A percentile compares a stretch with the other conserved stretches of the same genome.
These are phyloP conservation scores for Nectriaceae sp. DNA, from an alignment of 2,329 filamentous ascomycete species.

Conservation along the genomic window DNA sequence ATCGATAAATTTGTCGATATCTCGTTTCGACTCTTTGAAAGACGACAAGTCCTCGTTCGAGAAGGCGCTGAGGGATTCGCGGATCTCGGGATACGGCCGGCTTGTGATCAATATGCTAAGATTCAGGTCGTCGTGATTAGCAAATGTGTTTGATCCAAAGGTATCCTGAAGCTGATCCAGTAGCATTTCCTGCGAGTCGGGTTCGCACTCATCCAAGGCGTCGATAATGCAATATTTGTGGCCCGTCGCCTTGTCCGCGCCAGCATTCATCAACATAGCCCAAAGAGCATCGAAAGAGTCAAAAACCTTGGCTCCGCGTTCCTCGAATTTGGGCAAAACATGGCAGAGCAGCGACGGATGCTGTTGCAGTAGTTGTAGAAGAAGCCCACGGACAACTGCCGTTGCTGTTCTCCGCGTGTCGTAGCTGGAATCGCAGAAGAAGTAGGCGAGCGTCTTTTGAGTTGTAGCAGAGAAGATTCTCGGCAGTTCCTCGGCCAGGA, in stretches of 20 bases:
- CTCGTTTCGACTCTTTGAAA: constrained; percentile 17
- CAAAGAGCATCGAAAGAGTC: constrained; percentile 24
- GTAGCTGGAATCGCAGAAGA: constrained; percentile 26
- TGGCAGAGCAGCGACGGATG: constrained; percentile 17
- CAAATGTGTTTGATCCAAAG: no score
- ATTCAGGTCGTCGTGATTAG: constrained; percentile 1
- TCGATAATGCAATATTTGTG: constrained; percentile 24
- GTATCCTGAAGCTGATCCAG: constrained; percentile 14
- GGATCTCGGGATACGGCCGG: constrained; percentile 18
- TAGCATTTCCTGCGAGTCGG: constrained; percentile 14
- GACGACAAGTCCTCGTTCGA: constrained; percentile 21
- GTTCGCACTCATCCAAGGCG: constrained; percentile 23
- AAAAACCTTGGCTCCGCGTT: constrained; percentile 14
- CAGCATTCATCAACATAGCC: constrained; percentile 16
- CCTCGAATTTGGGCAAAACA: constrained; percentile 19
- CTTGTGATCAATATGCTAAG: constrained; percentile 20
- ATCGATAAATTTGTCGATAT: constrained; percentile 21
- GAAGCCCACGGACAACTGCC: constrained; percentile 24
- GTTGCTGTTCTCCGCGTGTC: constrained; percentile 23
- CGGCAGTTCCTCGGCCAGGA: constrained; percentile 22
- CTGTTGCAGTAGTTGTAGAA: constrained; percentile 21
- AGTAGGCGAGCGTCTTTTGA: constrained; percentile 20
- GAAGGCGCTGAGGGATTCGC: constrained; percentile 16
- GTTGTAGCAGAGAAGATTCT: constrained; percentile 7
- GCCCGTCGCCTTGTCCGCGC: constrained; percentile 14